Percentiles rank a stretch among this genome's conserved stretches.
Evolutionary conservation across 768 basidiomycete species (phyloP).

Genomic region (Amanita fuliginea): DNA sequence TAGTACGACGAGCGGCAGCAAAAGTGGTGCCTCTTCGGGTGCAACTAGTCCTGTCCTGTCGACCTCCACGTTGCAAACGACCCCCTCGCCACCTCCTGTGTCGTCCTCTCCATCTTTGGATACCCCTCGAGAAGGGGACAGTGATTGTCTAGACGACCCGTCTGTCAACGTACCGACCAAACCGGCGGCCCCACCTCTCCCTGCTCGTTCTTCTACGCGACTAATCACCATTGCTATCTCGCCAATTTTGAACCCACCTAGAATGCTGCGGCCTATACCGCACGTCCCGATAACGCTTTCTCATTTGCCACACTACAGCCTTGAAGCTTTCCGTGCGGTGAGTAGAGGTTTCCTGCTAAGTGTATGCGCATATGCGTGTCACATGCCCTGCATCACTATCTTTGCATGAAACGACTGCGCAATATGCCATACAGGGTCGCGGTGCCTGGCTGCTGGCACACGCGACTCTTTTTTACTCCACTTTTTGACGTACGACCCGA

Average conservation of each 20-base stretch:
- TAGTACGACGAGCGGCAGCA: slow-evolving; percentile 11
- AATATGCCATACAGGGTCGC: background rate
- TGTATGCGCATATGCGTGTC: background rate
- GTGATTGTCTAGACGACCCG: slow-evolving; percentile 12
- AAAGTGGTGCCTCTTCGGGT: slow-evolving; percentile 35
- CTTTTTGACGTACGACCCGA: background rate
- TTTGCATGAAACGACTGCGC: background rate
- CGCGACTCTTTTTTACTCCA: background rate
- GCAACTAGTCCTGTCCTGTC: slow-evolving; percentile 64
- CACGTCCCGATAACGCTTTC: slow-evolving; percentile 48
- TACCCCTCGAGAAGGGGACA: slow-evolving; percentile 20
- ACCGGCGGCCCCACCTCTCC: background rate
- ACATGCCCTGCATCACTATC: background rate
- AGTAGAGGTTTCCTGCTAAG: slow-evolving; percentile 13
- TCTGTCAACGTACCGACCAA: slow-evolving; percentile 4
- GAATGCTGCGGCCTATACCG: slow-evolving; percentile 55
- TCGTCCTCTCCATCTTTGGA: slow-evolving; percentile 3
- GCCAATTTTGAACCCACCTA: slow-evolving; percentile 53
- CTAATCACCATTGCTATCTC: slow-evolving; percentile 31
- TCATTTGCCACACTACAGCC: slow-evolving; percentile 45
- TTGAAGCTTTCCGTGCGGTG: slow-evolving; percentile 48
- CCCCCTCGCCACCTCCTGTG: slow-evolving; percentile 58
- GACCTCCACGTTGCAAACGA: slow-evolving; percentile 67
- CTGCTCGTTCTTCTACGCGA: slow-evolving; percentile 6
- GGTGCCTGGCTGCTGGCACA: background rate